These are phyloP conservation scores for Mycosphaerelloides madeirae DNA, from an alignment of 2,329 filamentous ascomycete species.

Conservation along the genomic window DNA sequence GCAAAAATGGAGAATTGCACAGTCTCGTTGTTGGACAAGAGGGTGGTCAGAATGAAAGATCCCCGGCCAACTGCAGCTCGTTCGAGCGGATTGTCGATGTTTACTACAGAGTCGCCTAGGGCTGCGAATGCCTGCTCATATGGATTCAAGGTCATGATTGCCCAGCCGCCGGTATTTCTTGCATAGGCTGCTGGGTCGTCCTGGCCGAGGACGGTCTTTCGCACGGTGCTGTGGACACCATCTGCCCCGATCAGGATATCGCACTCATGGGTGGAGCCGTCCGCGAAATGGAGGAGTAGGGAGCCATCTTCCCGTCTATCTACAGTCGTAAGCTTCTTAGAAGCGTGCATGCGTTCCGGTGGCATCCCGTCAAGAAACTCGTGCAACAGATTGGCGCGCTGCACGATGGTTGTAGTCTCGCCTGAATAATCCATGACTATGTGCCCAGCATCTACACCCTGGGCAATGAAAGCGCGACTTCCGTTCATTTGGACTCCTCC, in stretches of 20 bases:
- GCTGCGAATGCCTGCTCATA: constrained; percentile 4
- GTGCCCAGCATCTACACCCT: background rate
- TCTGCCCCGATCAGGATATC: constrained; percentile 14
- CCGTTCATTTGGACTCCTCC: constrained; percentile 1
- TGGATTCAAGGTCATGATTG: constrained; percentile 12
- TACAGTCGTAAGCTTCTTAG: constrained; percentile 11
- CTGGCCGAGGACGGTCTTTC: constrained; percentile 10
- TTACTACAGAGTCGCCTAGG: background rate
- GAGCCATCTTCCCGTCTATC: constrained; percentile 3
- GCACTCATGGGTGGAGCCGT: constrained; percentile 5
- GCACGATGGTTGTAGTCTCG: constrained; percentile 9
- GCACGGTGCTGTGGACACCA: constrained; percentile 10
- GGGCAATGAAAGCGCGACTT: background rate
- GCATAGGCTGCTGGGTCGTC: constrained; percentile 10
- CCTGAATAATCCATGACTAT: background rate
- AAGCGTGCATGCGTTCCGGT: constrained; percentile 9
- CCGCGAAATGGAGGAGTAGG: constrained; percentile 4
- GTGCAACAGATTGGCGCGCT: constrained; percentile 9
- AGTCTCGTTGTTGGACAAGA: background rate
- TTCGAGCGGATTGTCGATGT: background rate
- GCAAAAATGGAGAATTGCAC: constrained; percentile 1
- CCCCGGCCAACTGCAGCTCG: background rate
- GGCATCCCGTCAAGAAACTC: constrained; percentile 9
- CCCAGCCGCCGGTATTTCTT: constrained; percentile 7
- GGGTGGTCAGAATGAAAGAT: background rate